Conservation (phyloP, 176 grass and related monocot genomes). For the Aegilops bicornis region DNA sequence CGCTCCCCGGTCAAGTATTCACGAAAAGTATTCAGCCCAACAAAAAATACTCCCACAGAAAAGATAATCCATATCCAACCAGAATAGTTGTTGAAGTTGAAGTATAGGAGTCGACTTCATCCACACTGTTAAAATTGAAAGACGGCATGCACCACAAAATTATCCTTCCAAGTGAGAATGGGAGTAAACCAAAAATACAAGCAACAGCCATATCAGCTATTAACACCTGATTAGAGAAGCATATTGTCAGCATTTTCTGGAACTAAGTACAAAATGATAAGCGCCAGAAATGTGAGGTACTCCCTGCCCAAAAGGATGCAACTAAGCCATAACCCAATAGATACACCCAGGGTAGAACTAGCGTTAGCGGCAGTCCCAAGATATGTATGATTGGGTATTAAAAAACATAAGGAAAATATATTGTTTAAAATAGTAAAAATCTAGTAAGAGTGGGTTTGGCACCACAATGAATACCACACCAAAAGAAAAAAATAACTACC, state of each 20-base stretch:
- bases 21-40: slow-evolving; percentile 13
- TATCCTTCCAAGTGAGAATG: slow-evolving; percentile 40
- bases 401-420: too few species aligned
- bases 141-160: background rate
- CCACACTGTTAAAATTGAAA: background rate
- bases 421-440: too few species aligned
- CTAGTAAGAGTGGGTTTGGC: too few species aligned
- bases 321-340: background rate
- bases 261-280: background rate
- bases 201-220: slow-evolving; percentile 17
- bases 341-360: background rate
- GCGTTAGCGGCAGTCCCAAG: too few species aligned
- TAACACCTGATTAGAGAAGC: slow-evolving; percentile 25
- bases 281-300: background rate
- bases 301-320: background rate
- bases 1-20: slow-evolving; percentile 13
- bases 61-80: slow-evolving; percentile 32
- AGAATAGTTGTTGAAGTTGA: slow-evolving; percentile 16
- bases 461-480: too few species aligned
- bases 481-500: too few species aligned
- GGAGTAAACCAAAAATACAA: slow-evolving; percentile 28
- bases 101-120: background rate
- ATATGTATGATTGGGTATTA: too few species aligned
- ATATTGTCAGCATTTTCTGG: background rate
- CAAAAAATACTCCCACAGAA: background rate